Conservation (phyloP, 768 basidiomycete genomes). For the Lactarius sanguifluus region DNA sequence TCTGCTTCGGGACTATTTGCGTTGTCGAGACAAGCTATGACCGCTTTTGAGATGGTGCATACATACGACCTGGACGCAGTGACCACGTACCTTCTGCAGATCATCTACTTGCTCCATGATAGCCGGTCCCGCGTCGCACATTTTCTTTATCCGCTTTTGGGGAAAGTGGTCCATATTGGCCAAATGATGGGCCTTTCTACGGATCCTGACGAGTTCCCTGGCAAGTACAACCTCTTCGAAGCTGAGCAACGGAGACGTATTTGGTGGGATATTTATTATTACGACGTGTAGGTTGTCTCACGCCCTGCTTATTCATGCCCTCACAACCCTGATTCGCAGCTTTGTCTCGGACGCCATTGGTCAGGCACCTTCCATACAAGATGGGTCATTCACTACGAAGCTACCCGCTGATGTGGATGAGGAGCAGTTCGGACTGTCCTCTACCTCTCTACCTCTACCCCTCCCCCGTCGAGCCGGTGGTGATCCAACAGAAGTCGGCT, state of each 20-base stretch:
- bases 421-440: slow-evolving; percentile 48
- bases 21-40: slow-evolving; percentile 50
- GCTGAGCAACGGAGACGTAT: slow-evolving; percentile 54
- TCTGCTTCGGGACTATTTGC: slow-evolving; percentile 42
- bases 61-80: slow-evolving; percentile 58
- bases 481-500: slow-evolving; percentile 37
- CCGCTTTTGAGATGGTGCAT: slow-evolving; percentile 43
- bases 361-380: slow-evolving; percentile 58
- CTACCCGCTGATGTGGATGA: slow-evolving; percentile 60
- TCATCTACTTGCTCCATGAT: slow-evolving; percentile 54
- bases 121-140: slow-evolving; percentile 46
- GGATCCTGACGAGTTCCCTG: slow-evolving; percentile 56
- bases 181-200: slow-evolving; percentile 59
- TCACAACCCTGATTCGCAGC: slow-evolving; percentile 38
- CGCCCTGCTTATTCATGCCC: background rate
- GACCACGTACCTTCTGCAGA: slow-evolving; percentile 56
- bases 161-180: slow-evolving; percentile 68
- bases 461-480: slow-evolving; percentile 30
- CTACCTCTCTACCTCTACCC: slow-evolving; percentile 46
- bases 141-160: slow-evolving; percentile 48
- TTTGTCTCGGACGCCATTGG: slow-evolving; percentile 70
- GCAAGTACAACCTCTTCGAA: slow-evolving; percentile 50
- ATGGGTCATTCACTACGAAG: slow-evolving; percentile 53
- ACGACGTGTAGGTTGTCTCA: slow-evolving; percentile 60
- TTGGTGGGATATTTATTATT: slow-evolving; percentile 82